Conservation (phyloP, 2,329 filamentous ascomycete species). For the Nigrospora sphaerica region DNA sequence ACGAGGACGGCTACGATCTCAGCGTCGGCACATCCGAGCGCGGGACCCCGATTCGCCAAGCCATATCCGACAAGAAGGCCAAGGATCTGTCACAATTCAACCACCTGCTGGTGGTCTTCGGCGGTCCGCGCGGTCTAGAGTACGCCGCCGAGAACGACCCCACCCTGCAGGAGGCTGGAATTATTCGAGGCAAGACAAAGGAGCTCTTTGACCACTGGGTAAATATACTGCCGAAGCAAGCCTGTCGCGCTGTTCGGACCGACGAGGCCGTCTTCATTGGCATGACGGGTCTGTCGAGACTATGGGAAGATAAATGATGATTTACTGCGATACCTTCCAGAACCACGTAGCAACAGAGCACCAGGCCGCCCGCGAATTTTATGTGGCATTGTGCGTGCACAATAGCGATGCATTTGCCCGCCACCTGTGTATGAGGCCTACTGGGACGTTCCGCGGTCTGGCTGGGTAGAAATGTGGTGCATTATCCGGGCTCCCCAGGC, state of each 20-base stretch:
- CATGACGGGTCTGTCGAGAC: slow-evolving; percentile 56
- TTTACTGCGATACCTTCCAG: too few species aligned
- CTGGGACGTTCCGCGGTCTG: too few species aligned
- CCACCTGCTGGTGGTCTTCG: slow-evolving; percentile 73
- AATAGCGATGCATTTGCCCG: too few species aligned
- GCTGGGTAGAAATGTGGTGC: too few species aligned
- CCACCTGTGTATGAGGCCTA: too few species aligned
- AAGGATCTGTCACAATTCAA: slow-evolving; percentile 41
- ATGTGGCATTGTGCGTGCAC: too few species aligned
- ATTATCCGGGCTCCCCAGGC: too few species aligned
- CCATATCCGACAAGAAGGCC: slow-evolving; percentile 35
- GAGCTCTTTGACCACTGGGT: slow-evolving; percentile 81
- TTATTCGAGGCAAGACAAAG: slow-evolving; percentile 55
- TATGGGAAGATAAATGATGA: slow-evolving; percentile 33
- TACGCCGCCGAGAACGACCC: slow-evolving; percentile 59
- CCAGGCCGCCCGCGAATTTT: too few species aligned
- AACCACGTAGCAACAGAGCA: too few species aligned
- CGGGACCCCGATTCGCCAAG: slow-evolving; percentile 44
- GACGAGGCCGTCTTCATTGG: slow-evolving; percentile 79
- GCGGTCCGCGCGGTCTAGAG: slow-evolving; percentile 74
- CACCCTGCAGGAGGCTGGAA: slow-evolving; percentile 50
- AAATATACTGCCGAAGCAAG: slow-evolving; percentile 72
- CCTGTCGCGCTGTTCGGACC: slow-evolving; percentile 74
- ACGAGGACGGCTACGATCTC: slow-evolving; percentile 72
- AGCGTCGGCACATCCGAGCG: slow-evolving; percentile 81